Base-by-base conservation (phyloP, 1,139 yeast genomes). In the Arxiozyma bovina region DNA sequence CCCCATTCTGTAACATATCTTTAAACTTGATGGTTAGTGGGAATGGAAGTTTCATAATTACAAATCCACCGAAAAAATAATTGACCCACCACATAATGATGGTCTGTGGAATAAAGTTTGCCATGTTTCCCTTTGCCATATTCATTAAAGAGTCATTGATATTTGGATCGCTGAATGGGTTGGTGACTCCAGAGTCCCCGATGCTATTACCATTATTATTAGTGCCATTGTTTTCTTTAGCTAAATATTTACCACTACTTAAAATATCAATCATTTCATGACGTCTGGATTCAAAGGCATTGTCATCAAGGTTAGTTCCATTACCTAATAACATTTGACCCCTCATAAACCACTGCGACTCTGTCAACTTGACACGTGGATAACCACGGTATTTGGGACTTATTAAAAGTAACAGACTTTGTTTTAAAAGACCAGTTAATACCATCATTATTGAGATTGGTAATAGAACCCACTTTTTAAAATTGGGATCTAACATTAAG, bases 71-170 rank as follows among this genome's bases (percentile, higher is more conserved):
- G 69, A 90, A 93, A 73, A 93, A 89, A 63, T 84, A 88, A 68
- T 89, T 89, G 60, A 91, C 93, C 96, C 97, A 93, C 61, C 91
- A 91, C 97, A 93, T 91, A 62, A 91, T 85, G 50, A 90, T 70
- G 0, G 97, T 89, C 71, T 93, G 98, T 0, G 98, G 97, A 21
- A 90, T 80, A 67, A 85, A 88, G 70, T 83, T 87, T 69, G 91
- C 82, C 63, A 89, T 74, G 65, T 89, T 91, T 4, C 85, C 84
- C 67, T 88, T 88, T 55, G 91, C 81, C 85, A 88, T 85, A 54
- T 77, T 78, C 79, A 85, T 78, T 75, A 90, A 73, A n/a, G 84
- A 82, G 54, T 90, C 96, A 62, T 85, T 79, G 27, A 83, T 77
- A 50, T 77, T 75, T 1, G 95, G 85, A 63, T 89, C 96, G 1